These are phyloP conservation scores for Cytospora schulzeri DNA, from an alignment of 2,329 filamentous ascomycete species.

Conservation along the genomic window DNA sequence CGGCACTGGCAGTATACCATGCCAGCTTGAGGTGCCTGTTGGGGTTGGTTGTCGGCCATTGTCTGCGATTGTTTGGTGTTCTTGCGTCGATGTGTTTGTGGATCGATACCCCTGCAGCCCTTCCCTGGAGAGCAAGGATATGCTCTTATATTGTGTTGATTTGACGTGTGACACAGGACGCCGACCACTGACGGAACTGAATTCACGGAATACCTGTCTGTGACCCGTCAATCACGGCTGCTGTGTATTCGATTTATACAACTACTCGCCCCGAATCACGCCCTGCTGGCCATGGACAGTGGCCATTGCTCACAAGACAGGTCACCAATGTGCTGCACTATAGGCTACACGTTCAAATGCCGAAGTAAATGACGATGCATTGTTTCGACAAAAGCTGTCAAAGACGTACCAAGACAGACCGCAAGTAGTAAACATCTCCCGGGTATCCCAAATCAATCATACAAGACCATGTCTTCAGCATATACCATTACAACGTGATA, in stretches of 20 bases:
- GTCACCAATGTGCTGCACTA: neutral
- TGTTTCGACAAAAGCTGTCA: neutral
- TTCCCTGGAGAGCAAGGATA: neutral
- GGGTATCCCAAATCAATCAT: neutral
- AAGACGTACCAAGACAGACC: neutral
- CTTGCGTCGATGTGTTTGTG: neutral
- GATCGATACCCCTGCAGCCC: neutral
- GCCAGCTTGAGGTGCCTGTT: neutral
- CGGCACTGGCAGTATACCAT: slow-evolving; percentile 11
- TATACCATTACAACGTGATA: neutral
- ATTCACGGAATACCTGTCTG: no score
- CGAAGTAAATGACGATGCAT: neutral
- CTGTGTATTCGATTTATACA: no score
- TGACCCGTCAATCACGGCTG: no score
- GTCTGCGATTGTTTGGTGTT: neutral
- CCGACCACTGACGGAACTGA: no score
- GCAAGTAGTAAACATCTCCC: neutral
- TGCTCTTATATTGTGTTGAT: neutral
- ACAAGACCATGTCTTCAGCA: neutral
- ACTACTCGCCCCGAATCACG: neutral
- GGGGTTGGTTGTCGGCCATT: slow-evolving; percentile 5
- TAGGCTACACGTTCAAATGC: neutral
- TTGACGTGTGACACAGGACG: no score
- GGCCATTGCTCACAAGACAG: neutral
- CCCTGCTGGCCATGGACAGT: neutral